phyloP scores from a whole-genome alignment of 208 protist species.

The Wallacemonas rigidus region DNA sequence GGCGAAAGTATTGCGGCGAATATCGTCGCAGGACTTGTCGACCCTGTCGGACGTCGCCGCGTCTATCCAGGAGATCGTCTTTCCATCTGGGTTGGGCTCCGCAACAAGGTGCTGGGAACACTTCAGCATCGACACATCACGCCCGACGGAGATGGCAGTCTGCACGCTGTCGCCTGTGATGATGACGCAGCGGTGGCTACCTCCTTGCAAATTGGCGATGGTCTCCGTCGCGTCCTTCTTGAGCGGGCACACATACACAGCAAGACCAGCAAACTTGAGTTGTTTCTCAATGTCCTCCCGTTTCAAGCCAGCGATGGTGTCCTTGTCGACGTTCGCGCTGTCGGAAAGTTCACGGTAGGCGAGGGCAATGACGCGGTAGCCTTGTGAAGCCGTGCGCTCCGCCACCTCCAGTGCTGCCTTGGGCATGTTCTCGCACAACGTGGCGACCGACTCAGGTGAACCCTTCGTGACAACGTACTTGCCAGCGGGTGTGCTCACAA shows the following conservation, averaged over 20 bases:
- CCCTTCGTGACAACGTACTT: slow-evolving; percentile 94
- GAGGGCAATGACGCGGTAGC: slow-evolving; percentile 97
- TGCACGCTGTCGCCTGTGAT: slow-evolving; percentile 98
- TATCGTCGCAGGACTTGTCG: slow-evolving; percentile 20
- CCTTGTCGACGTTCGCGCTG: slow-evolving; percentile 44
- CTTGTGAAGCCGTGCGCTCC: slow-evolving; percentile 83
- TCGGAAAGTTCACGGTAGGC: slow-evolving; percentile 85
- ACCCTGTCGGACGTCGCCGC: slow-evolving; percentile 42
- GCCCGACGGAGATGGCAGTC: slow-evolving; percentile 96
- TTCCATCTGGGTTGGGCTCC: slow-evolving; percentile 23
- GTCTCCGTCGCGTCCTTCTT: slow-evolving; percentile 91
- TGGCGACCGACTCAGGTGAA: slow-evolving; percentile 94
- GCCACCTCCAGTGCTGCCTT: slow-evolving; percentile 81
- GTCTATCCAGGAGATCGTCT: slow-evolving; percentile 62
- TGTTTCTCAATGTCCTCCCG: slow-evolving; percentile 90
- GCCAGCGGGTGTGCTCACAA: slow-evolving; percentile 64
- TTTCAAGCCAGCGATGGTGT: slow-evolving; percentile 50
- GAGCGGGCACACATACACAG: slow-evolving; percentile 95
- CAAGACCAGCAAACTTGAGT: slow-evolving; percentile 96
- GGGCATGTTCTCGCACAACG: slow-evolving; percentile 85
- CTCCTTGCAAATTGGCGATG: slow-evolving; percentile 80
- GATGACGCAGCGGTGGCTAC: slow-evolving; percentile 94
- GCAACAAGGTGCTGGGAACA: slow-evolving; percentile 72
- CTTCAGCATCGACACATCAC: slow-evolving; percentile 85
- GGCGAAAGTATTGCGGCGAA: slow-evolving; percentile 65